Evolutionary conservation across 2,329 filamentous ascomycete species (phyloP).

Genomic region (Clarireedia hainanense): DNA sequence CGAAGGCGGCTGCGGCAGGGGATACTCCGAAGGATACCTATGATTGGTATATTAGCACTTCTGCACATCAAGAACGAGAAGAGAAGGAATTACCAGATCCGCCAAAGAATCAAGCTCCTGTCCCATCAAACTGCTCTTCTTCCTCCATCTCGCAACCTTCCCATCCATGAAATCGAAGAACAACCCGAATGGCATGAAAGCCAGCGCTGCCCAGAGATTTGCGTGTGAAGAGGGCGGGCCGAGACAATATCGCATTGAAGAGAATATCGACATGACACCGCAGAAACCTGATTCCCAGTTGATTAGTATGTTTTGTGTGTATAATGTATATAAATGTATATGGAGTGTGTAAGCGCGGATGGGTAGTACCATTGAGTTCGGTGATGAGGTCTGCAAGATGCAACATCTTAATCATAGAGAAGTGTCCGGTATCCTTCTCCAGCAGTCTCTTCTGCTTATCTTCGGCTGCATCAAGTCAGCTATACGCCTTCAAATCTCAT

Average conservation of each 20-base stretch:
- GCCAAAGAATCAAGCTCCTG: constrained; percentile 95
- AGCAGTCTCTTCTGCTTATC: constrained; percentile 74
- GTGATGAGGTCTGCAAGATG: constrained; percentile 81
- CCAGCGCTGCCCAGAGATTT: constrained; percentile 75
- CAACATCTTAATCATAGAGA: constrained; percentile 59
- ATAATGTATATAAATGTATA: constrained; percentile 10
- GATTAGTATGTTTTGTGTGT: background rate
- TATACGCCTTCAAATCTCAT: constrained; percentile 7
- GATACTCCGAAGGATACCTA: constrained; percentile 94
- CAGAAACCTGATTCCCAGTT: constrained; percentile 54
- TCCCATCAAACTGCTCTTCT: constrained; percentile 96
- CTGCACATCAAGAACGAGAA: background rate
- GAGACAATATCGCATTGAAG: constrained; percentile 87
- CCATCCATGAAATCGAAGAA: constrained; percentile 99
- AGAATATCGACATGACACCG: constrained; percentile 92
- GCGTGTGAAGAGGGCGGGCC: constrained; percentile 56
- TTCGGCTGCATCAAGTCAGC: constrained; percentile 38
- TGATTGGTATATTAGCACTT: background rate
- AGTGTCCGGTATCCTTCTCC: constrained; percentile 63
- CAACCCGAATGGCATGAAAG: constrained; percentile 82
- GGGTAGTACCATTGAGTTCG: constrained; percentile 59
- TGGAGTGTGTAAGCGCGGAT: background rate
- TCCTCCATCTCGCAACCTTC: constrained; percentile 90
- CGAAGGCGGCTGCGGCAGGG: constrained; percentile 80
- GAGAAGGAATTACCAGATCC: constrained; percentile 59